Conservation (phyloP, 1,139 yeast species). For the Debaryomyces coudertii region DNA sequence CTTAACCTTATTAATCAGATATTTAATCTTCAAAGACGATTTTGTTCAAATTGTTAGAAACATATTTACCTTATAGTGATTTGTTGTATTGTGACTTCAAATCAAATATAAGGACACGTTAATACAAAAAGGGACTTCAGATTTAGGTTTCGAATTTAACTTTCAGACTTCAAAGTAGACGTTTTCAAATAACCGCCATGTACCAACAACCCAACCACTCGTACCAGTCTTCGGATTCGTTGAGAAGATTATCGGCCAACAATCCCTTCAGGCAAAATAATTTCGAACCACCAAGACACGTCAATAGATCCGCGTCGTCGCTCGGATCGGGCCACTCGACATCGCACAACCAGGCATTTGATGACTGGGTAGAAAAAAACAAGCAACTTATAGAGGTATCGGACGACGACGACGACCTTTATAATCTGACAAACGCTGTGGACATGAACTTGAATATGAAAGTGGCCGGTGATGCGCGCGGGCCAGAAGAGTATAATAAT, state of each 20-base stretch:
- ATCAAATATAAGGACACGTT: background rate
- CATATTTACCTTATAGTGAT: background rate
- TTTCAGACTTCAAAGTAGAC: background rate
- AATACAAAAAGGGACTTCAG: background rate
- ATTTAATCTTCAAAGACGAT: background rate
- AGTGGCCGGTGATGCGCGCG: background rate
- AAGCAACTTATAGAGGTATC: slow-evolving; percentile 45
- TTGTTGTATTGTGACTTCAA: background rate
- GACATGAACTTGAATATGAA: slow-evolving; percentile 9
- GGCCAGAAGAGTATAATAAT: background rate
- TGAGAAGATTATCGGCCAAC: slow-evolving; percentile 57
- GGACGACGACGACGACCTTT: slow-evolving; percentile 43
- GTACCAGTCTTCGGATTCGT: slow-evolving; percentile 38
- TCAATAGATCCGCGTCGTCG: slow-evolving; percentile 10
- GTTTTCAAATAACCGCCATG: slow-evolving; percentile 24
- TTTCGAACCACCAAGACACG: slow-evolving; percentile 8
- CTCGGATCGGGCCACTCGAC: slow-evolving; percentile 16
- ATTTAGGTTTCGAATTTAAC: background rate
- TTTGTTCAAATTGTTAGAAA: background rate
- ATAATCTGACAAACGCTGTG: slow-evolving; percentile 1
- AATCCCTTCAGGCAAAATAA: slow-evolving; percentile 55
- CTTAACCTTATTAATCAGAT: background rate
- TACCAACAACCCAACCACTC: slow-evolving; percentile 46
- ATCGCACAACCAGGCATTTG: slow-evolving; percentile 30
- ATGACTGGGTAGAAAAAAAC: slow-evolving; percentile 56